Evolutionary conservation across 768 basidiomycete species (phyloP).

Genomic region (Phallus indusiatus): DNA sequence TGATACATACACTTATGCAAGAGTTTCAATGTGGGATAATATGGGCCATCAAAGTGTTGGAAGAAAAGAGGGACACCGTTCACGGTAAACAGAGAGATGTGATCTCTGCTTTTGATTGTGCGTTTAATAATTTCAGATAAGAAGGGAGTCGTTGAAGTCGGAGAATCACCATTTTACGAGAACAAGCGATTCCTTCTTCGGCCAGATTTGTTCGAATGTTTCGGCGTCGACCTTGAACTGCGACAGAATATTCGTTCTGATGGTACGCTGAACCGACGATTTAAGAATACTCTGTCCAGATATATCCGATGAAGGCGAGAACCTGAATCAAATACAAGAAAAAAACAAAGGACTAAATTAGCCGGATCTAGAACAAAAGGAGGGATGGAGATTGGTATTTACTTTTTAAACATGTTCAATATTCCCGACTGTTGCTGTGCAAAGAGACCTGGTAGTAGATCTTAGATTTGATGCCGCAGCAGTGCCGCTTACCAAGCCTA

Average conservation of each 20-base stretch:
- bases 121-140: background rate
- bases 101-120: conserved; percentile 63
- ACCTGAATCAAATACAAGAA: conserved; percentile 21
- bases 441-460: background rate
- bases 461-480: background rate
- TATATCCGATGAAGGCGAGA: conserved; percentile 56
- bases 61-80: conserved; percentile 85
- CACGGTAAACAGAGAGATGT: conserved; percentile 87
- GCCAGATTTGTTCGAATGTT: conserved; percentile 87
- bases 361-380: background rate
- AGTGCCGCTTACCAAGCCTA: background rate
- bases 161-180: conserved; percentile 81
- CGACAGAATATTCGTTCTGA: conserved; percentile 67
- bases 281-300: conserved; percentile 87
- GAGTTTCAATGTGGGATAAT: conserved; percentile 79
- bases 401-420: conserved; percentile 11
- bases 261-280: conserved; percentile 84
- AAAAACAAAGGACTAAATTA: conserved; percentile 4
- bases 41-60: conserved; percentile 93
- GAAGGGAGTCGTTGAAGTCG: conserved; percentile 21
- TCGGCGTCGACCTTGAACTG: conserved; percentile 80
- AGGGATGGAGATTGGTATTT: background rate
- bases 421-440: no score
- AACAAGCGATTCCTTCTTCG: conserved; percentile 92
- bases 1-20: conserved; percentile 77